Base-by-base conservation (phyloP, 2,329 filamentous ascomycete species). In the Aspergillus quadricinctus region DNA sequence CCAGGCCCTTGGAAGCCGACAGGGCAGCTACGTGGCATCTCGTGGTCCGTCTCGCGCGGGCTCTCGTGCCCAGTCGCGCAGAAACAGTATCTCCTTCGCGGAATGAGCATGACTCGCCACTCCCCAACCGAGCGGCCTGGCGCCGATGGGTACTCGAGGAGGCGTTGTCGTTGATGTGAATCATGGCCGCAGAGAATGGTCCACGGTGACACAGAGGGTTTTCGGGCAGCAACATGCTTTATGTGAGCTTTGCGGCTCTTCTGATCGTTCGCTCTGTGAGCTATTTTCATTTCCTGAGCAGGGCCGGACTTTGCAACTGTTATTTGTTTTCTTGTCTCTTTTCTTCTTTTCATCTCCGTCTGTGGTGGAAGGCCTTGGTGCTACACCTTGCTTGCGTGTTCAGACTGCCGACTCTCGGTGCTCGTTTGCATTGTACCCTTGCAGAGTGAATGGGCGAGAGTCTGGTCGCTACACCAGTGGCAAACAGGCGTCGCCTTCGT, bases 1-100 rank as follows among this genome's bases (percentile, higher is more conserved):
- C n/a, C 68, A 71, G 49, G 60, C 64, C 4, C 48, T 71, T 7
- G 72, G 71, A 50, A 75, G 72, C 56, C 71, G 72, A 23, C 65
- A 66, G 21, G 67, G 66, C 21, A 73, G 71, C 27, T 66, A 66
- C n/a, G 61, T 64, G 48, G 67, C 64, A 48, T 74, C 72, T 4
- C 70, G 68, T 25, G 68, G 60, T 17, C 67, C 68, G 28, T 72
- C 69, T 1, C 64, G 63, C 11, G 64, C 56, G n/a, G 66, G 65
- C 50, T 72, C 70, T 7, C 68, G 69, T 1, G 67, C 55, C 37
- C 65, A 68, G 37, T 71, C 69, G 3, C 69, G 68, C 50, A 64
- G 67, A 50, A 72, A 71, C 61, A 63, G 62, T 49, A 10, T 54
- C 28, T 35, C 41, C 43, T n/a, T 60, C 17, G 52, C 57, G 10